phyloP scores from a whole-genome alignment of 148 eudicot genomes.

The Suaeda aralocaspica region DNA sequence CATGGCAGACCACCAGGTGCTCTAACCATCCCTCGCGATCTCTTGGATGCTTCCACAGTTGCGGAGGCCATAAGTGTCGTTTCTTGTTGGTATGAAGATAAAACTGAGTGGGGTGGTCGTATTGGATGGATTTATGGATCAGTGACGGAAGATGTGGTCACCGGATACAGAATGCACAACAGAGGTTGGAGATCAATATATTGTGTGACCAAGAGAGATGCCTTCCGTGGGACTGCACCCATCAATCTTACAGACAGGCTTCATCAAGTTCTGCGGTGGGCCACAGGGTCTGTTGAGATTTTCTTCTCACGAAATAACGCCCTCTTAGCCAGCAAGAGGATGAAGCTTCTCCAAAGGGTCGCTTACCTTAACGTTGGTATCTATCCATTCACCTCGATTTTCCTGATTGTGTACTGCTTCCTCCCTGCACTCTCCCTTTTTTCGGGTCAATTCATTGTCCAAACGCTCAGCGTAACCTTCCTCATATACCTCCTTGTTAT shows the following conservation, averaged over 20 bases:
- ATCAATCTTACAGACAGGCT: slow-evolving; percentile 89
- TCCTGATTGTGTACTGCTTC: slow-evolving; percentile 89
- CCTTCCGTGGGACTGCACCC: slow-evolving; percentile 92
- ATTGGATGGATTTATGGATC: slow-evolving; percentile 98
- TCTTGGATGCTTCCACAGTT: slow-evolving; percentile 80
- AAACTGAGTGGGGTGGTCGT: slow-evolving; percentile 89
- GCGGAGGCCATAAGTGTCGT: slow-evolving; percentile 89
- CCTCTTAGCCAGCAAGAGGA: slow-evolving; percentile 56
- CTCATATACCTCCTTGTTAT: slow-evolving; percentile 68
- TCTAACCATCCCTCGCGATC: slow-evolving; percentile 74
- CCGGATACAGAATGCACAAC: slow-evolving; percentile 93
- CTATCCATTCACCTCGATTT: slow-evolving; percentile 89
- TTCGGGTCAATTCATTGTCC: slow-evolving; percentile 88
- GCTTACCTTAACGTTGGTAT: slow-evolving; percentile 92
- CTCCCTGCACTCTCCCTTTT: slow-evolving; percentile 89
- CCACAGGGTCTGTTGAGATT: slow-evolving; percentile 94
- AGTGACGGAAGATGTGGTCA: slow-evolving; percentile 90
- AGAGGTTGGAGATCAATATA: slow-evolving; percentile 90
- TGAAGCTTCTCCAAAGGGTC: slow-evolving; percentile 72
- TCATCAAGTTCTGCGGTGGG: slow-evolving; percentile 97
- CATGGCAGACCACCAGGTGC: slow-evolving; percentile 92
- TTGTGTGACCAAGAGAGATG: slow-evolving; percentile 86
- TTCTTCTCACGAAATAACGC: slow-evolving; percentile 94
- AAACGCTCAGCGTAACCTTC: slow-evolving; percentile 64
- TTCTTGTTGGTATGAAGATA: slow-evolving; percentile 94